phyloP scores from a whole-genome alignment of 2,329 filamentous ascomycete species.

The Thermoascus crustaceus region DNA sequence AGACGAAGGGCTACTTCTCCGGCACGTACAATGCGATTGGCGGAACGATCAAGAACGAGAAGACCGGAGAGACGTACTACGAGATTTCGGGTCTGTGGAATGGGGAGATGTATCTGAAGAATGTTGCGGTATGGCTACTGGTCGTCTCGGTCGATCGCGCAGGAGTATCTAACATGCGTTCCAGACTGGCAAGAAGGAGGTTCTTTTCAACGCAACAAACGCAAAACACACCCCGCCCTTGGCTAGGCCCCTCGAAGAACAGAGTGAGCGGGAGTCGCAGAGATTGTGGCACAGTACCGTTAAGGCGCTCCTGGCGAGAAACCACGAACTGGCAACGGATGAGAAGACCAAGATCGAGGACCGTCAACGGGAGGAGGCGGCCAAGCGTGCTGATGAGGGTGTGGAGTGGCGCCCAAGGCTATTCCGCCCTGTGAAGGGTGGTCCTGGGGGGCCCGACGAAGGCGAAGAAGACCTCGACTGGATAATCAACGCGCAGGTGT shows the following conservation, averaged over 20 bases:
- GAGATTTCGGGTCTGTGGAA: slow-evolving; percentile 92
- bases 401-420: slow-evolving; percentile 82
- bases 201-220: slow-evolving; percentile 78
- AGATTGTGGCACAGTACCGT: slow-evolving; percentile 76
- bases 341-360: slow-evolving; percentile 97
- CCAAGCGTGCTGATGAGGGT: slow-evolving; percentile 65
- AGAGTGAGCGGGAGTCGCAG: slow-evolving; percentile 84
- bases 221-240: slow-evolving; percentile 67
- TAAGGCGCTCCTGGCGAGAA: slow-evolving; percentile 70
- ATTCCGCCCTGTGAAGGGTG: slow-evolving; percentile 67
- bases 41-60: slow-evolving; percentile 79
- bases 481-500: slow-evolving; percentile 87
- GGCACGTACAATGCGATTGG: slow-evolving; percentile 96
- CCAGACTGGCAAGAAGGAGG: slow-evolving; percentile 78
- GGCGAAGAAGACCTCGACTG: slow-evolving; percentile 87
- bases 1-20: slow-evolving; percentile 94
- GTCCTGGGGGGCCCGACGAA: slow-evolving; percentile 63
- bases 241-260: slow-evolving; percentile 72
- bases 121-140: slow-evolving; percentile 55
- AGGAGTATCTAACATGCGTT: slow-evolving; percentile 8
- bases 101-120: slow-evolving; percentile 87
- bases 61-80: slow-evolving; percentile 77
- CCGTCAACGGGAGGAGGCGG: slow-evolving; percentile 79
- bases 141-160: background rate
- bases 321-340: slow-evolving; percentile 83